Percentiles rank a stretch among this genome's conserved stretches.
Conservation (phyloP, 257 asterid genomes). For the Nicotiana knightiana region DNA sequence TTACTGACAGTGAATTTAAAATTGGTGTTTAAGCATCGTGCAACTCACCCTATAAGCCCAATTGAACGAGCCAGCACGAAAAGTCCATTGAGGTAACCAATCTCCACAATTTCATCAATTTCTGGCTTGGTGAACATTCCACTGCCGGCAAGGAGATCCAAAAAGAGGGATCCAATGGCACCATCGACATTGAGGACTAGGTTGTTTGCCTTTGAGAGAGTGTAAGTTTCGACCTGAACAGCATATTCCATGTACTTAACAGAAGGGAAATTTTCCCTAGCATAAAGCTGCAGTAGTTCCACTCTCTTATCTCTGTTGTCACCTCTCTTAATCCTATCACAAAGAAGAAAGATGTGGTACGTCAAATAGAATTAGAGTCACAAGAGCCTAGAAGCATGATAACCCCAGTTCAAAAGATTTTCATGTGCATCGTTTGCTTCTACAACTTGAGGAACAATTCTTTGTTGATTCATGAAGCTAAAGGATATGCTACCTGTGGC, state of each 20-base stretch:
- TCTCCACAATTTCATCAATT: slow-evolving; percentile 85
- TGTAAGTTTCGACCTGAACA: slow-evolving; percentile 83
- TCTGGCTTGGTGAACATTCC: slow-evolving; percentile 96
- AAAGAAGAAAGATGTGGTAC: background rate
- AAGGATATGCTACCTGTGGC: slow-evolving; percentile 71
- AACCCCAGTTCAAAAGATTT: slow-evolving; percentile 7
- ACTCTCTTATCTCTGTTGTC: slow-evolving; percentile 99
- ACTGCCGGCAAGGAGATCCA: slow-evolving; percentile 97
- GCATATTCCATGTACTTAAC: slow-evolving; percentile 99
- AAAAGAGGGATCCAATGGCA: slow-evolving; percentile 92
- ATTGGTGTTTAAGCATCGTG: background rate
- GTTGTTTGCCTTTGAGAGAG: slow-evolving; percentile 90
- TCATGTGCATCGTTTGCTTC: background rate
- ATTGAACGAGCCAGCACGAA: slow-evolving; percentile 97
- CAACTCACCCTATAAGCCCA: slow-evolving; percentile 97
- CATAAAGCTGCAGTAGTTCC: slow-evolving; percentile 72
- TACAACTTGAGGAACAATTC: background rate
- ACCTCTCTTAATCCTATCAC: slow-evolving; percentile 84
- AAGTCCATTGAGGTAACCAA: slow-evolving; percentile 95
- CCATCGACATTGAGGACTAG: slow-evolving; percentile 94
- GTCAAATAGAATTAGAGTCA: background rate
- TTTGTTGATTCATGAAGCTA: background rate
- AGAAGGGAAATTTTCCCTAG: slow-evolving; percentile 80
- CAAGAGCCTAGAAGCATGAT: background rate
- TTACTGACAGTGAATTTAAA: background rate